phyloP scores from a whole-genome alignment of 2,329 filamentous ascomycete species.

The Botrytis cinerea region DNA sequence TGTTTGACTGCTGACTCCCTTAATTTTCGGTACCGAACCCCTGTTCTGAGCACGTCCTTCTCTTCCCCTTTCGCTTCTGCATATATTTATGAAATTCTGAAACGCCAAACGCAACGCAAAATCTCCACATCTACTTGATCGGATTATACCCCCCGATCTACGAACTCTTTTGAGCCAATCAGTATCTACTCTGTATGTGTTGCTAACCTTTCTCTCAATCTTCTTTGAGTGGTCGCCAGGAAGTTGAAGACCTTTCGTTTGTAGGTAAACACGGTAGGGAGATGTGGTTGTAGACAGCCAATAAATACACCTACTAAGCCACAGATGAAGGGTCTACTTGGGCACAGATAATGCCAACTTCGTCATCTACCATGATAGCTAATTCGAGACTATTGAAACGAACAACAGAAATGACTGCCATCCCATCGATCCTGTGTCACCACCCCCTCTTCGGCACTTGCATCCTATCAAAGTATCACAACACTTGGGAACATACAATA shows the following conservation, averaged over 20 bases:
- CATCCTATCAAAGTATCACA: neutral
- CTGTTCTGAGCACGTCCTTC: neutral
- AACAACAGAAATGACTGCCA: neutral
- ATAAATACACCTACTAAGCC: neutral
- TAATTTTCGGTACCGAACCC: constrained; percentile 5
- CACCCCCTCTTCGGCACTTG: neutral
- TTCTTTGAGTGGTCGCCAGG: neutral
- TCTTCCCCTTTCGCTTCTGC: neutral
- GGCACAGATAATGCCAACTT: neutral
- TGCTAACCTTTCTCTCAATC: no score
- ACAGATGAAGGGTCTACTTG: constrained; percentile 11
- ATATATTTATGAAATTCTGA: constrained; percentile 1
- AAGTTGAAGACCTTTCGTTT: neutral
- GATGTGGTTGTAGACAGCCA: neutral
- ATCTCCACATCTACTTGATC: constrained; percentile 6
- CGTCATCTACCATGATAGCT: neutral
- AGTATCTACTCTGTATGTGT: neutral
- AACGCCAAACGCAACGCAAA: neutral
- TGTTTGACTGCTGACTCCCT: neutral
- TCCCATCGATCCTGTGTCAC: neutral
- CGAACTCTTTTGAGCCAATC: neutral
- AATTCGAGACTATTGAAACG: neutral
- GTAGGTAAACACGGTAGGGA: neutral
- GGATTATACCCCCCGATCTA: neutral
- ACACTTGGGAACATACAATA: neutral